Evolutionary conservation across 2,329 filamentous ascomycete species (phyloP), one percentile per base, ranked within the genome.

Genomic region (Diaporthe velutina): DNA sequence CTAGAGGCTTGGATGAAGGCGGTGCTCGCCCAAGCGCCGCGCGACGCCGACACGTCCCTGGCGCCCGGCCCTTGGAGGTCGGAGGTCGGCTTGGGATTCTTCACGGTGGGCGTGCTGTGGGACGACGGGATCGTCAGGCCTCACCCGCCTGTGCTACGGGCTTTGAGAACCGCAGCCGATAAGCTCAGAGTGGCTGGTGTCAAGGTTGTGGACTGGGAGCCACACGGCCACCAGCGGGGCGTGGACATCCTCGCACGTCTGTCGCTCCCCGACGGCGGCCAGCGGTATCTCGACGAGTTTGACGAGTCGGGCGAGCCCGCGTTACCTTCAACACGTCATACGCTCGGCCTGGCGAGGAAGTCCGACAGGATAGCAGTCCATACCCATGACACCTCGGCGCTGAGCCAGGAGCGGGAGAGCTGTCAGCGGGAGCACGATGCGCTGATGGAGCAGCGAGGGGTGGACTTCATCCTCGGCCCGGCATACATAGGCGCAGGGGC

Each of bases 191-290:
- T 64, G 0, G 67, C 67, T 15, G 75, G 76, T 3, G 42, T 77
- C 22, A 75, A 45, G 5, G 75, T 77, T 7, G 71, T 77, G 8
- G 75, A 75, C 52, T 77, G 76, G 76, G 73, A 73, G 54, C 71
- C 76, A 35, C 55, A 71, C 22, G 55, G 74, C 25, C 75, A 76
- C 67, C 57, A 73, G 19, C 52, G 61, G 22, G 75, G 75, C 25
- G 58, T 68, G 66, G 75, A 74, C 7, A 64, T 77, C 42, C 28
- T 73, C 25, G 54, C 71, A 0, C 42, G 58, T 0, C 60, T 76
- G 1, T 74, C 45, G 48, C 74, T 75, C 55, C 57, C 75, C 0
- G 73, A 74, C 60, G 73, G 58, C 48, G 75, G 73, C 2, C 10
- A 61, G 66, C n/a, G 64, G 22, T 75, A 73, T 28, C n/a, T 73